Conservation (phyloP, 2,329 filamentous ascomycete genomes). For the Epichloe sibirici region DNA sequence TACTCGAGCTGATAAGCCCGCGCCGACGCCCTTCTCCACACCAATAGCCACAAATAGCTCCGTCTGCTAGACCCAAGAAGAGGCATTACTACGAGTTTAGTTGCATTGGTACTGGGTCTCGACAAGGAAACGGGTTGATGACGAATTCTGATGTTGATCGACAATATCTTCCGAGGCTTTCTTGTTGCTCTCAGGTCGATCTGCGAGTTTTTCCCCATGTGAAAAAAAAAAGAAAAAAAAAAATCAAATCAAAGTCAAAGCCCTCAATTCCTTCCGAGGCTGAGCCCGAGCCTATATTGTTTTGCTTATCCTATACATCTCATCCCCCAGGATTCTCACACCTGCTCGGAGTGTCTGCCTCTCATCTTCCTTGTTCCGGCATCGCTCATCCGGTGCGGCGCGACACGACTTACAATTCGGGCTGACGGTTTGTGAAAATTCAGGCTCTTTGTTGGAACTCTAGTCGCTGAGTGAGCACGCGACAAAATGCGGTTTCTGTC, state of each 20-base stretch:
- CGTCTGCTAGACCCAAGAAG: background rate
- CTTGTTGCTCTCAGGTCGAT: background rate
- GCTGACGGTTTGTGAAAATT: background rate
- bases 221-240: background rate
- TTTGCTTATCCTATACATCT: background rate
- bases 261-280: too few relatives aligned
- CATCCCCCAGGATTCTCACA: background rate
- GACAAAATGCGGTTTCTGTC: constrained; percentile 25
- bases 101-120: constrained; percentile 1
- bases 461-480: background rate
- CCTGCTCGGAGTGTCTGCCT: background rate
- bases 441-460: background rate
- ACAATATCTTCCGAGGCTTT: constrained; percentile 3
- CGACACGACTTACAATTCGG: background rate
- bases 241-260: background rate
- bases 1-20: background rate
- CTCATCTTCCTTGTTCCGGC: background rate
- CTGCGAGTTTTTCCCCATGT: background rate
- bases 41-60: constrained; percentile 3
- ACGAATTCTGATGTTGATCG: background rate
- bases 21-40: constrained; percentile 2
- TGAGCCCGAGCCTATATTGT: constrained; percentile 4
- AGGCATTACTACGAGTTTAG: constrained; percentile 7
- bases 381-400: background rate
- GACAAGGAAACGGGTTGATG: background rate